phyloP scores from a whole-genome alignment of 768 basidiomycete species.

The Suillus discolor region DNA sequence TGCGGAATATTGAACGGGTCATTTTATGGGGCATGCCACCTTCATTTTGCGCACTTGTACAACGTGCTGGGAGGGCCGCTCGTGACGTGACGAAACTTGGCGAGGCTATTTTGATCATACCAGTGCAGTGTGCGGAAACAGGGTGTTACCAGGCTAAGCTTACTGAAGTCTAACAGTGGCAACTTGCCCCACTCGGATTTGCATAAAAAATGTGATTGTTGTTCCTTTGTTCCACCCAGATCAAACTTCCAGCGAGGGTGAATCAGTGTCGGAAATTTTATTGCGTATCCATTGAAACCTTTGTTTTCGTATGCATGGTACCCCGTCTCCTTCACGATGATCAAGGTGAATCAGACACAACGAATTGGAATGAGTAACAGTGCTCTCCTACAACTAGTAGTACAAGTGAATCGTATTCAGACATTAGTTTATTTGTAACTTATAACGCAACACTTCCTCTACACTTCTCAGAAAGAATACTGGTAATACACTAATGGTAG shows the following conservation, averaged over 20 bases:
- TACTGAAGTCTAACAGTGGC: too few species aligned
- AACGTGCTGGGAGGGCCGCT: too few species aligned
- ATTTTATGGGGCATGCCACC: too few species aligned
- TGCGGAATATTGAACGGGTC: too few species aligned
- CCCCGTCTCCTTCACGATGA: slow-evolving; percentile 4
- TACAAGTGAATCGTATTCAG: background rate
- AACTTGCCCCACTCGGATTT: background rate
- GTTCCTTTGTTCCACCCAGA: background rate
- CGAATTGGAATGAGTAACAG: background rate
- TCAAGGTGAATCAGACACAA: slow-evolving; percentile 1
- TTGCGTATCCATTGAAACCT: background rate
- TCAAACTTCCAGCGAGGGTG: background rate
- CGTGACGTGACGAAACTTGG: too few species aligned
- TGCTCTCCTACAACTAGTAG: background rate
- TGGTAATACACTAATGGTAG: slow-evolving; percentile 14
- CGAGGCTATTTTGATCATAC: too few species aligned
- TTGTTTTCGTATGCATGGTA: background rate
- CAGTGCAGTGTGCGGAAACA: too few species aligned
- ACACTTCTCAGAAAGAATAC: slow-evolving; percentile 10
- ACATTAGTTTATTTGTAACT: background rate
- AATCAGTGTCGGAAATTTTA: background rate
- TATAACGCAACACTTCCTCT: slow-evolving; percentile 1
- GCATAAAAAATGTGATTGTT: background rate
- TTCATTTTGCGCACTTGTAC: too few species aligned
- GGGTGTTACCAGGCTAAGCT: too few species aligned